Conservation (phyloP, 2,329 filamentous ascomycete genomes). For the Didymellaceae sp. region DNA sequence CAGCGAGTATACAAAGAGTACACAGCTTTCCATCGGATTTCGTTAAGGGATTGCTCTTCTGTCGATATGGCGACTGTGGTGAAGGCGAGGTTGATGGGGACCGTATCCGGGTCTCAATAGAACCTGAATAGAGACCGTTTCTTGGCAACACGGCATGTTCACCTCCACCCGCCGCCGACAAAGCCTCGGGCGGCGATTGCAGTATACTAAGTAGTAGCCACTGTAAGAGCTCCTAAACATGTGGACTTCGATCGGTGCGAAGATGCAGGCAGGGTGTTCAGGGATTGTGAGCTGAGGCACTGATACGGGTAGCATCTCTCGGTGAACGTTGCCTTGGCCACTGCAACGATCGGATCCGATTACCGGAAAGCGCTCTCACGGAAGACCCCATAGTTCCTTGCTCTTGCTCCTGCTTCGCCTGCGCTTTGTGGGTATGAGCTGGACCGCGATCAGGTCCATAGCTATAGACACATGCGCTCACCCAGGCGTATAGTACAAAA, state of each 20-base stretch:
- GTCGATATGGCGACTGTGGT: slow-evolving; percentile 17
- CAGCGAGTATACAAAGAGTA: slow-evolving; percentile 20
- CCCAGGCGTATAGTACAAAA: no score
- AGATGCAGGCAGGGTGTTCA: background rate
- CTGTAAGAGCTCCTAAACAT: background rate
- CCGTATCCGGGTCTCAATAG: slow-evolving; percentile 41
- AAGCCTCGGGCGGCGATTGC: background rate
- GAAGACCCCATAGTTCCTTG: background rate
- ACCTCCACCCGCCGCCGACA: background rate
- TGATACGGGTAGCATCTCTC: no score
- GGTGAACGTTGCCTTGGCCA: no score
- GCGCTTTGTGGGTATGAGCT: no score
- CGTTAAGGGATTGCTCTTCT: slow-evolving; percentile 24
- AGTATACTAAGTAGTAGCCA: background rate
- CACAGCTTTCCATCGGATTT: slow-evolving; percentile 1
- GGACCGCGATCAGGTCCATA: no score
- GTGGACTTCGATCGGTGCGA: background rate
- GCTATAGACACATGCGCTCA: no score
- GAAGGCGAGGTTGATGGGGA: slow-evolving; percentile 21
- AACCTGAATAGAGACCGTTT: slow-evolving; percentile 27
- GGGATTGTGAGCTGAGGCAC: no score
- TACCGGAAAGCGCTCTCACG: no score
- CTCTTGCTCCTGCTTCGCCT: slow-evolving; percentile 10
- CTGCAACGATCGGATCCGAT: no score
- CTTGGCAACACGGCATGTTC: slow-evolving; percentile 25